Conservation (phyloP, 2,329 filamentous ascomycete species). For the Neopestalotiopsis rosae region DNA sequence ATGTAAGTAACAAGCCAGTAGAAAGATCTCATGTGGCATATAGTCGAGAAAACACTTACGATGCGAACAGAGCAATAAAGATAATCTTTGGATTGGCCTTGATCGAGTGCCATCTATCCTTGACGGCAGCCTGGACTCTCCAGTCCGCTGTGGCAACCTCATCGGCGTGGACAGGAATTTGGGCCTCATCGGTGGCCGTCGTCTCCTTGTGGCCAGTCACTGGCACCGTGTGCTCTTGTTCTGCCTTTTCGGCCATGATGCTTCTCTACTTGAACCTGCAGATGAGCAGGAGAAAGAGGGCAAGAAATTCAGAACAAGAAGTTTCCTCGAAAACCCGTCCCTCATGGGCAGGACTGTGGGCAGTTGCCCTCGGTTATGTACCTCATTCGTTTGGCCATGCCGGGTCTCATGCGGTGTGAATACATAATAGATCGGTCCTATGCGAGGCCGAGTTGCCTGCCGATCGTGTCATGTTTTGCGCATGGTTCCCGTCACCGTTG, state of each 20-base stretch:
- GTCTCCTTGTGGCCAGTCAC: conserved; percentile 1
- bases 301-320: neutral
- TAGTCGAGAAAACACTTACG: conserved; percentile 31
- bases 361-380: neutral
- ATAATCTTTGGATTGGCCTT: conserved; percentile 42
- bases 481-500: neutral
- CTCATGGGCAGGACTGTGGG: neutral
- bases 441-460: neutral
- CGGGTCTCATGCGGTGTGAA: neutral
- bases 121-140: conserved; percentile 20
- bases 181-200: neutral
- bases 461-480: neutral
- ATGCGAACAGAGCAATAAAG: conserved; percentile 46
- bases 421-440: neutral
- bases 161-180: conserved; percentile 11
- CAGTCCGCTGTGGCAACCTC: conserved; percentile 18
- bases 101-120: conserved; percentile 35
- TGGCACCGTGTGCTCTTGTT: neutral
- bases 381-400: neutral
- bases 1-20: neutral
- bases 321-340: neutral
- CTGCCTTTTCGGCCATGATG: conserved; percentile 6
- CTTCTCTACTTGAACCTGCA: neutral
- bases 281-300: neutral
- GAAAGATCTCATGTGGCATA: neutral